A percentile compares a stretch with the other conserved stretches of the same genome.
These are phyloP conservation scores for Strigomonas galati DNA, from an alignment of 208 protist species.

Conservation along the genomic window DNA sequence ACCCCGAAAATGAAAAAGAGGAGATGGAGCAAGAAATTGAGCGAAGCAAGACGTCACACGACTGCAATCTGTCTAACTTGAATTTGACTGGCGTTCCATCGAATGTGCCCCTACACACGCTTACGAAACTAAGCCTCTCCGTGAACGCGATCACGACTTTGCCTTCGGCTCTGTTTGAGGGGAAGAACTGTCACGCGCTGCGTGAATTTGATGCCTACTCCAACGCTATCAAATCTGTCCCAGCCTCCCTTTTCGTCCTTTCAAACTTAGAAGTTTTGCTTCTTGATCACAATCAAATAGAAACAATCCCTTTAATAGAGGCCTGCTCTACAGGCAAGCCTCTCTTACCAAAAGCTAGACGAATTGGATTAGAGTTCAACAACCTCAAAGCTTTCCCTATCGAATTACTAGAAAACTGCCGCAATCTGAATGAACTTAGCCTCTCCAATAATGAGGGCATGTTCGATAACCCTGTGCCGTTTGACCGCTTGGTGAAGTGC, in stretches of 20 bases:
- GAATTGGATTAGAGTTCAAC: constrained; percentile 75
- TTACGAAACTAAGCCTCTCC: constrained; percentile 52
- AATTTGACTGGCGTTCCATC: constrained; percentile 31
- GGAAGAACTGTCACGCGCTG: constrained; percentile 30
- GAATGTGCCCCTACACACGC: constrained; percentile 30
- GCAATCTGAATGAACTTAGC: constrained; percentile 45
- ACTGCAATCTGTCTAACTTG: constrained; percentile 66
- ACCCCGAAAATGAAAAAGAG: constrained; percentile 24
- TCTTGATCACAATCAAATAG: constrained; percentile 69
- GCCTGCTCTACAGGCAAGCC: constrained; percentile 1
- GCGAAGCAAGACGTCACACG: constrained; percentile 29
- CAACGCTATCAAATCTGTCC: constrained; percentile 54
- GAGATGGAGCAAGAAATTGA: constrained; percentile 55
- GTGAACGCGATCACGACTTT: constrained; percentile 56
- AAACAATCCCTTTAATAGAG: constrained; percentile 24
- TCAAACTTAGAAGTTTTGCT: constrained; percentile 58
- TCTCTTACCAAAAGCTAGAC: constrained; percentile 47
- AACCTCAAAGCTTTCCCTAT: constrained; percentile 51
- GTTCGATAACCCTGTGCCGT: constrained; percentile 46
- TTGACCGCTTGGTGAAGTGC: constrained; percentile 22
- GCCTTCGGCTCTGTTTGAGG: constrained; percentile 37
- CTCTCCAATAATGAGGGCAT: constrained; percentile 69
- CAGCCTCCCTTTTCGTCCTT: constrained; percentile 60
- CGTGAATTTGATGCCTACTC: constrained; percentile 60
- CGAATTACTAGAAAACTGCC: constrained; percentile 58